Percentiles rank a stretch among this genome's conserved stretches.
phyloP scores from a whole-genome alignment of 805 yeast species.

The Millerago galiae region DNA sequence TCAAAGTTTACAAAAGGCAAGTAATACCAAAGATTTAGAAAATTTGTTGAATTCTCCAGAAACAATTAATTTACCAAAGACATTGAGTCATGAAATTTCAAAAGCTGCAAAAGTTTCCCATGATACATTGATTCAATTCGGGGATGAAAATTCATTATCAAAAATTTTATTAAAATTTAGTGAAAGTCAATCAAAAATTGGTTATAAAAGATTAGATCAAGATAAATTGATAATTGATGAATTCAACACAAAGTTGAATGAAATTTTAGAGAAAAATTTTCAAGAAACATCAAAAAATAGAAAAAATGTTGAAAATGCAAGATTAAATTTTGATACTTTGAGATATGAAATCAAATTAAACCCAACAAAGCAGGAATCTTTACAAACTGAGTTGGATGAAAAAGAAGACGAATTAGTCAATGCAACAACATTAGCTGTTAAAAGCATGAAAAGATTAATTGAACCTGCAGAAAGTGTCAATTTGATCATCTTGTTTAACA shows the following conservation, averaged over 20 bases:
- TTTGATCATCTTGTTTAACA: constrained; percentile 57
- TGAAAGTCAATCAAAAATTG: constrained; percentile 55
- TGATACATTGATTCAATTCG: constrained; percentile 32
- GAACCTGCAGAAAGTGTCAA: constrained; percentile 60
- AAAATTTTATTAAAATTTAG: constrained; percentile 37
- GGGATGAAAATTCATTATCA: constrained; percentile 23
- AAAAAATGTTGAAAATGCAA: constrained; percentile 60
- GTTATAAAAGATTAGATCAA: constrained; percentile 62
- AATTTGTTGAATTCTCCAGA: constrained; percentile 11
- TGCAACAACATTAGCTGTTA: constrained; percentile 74
- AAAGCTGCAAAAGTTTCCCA: constrained; percentile 48
- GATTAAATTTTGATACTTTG: constrained; percentile 63
- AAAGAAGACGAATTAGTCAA: constrained; percentile 73
- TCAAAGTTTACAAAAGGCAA: constrained; percentile 54
- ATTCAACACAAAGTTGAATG: constrained; percentile 51
- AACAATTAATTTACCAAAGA: constrained; percentile 44
- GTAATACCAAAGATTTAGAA: constrained; percentile 62
- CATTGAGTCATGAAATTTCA: constrained; percentile 66
- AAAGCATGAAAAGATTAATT: constrained; percentile 66
- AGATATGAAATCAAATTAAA: constrained; percentile 46
- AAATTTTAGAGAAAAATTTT: constrained; percentile 50
- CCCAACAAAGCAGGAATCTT: constrained; percentile 17
- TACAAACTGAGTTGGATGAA: constrained; percentile 30
- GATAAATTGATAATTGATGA: constrained; percentile 55
- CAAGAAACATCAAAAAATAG: constrained; percentile 55